phyloP scores from a whole-genome alignment of 2,329 filamentous ascomycete genomes.

The Pseudopithomyces maydicus region DNA sequence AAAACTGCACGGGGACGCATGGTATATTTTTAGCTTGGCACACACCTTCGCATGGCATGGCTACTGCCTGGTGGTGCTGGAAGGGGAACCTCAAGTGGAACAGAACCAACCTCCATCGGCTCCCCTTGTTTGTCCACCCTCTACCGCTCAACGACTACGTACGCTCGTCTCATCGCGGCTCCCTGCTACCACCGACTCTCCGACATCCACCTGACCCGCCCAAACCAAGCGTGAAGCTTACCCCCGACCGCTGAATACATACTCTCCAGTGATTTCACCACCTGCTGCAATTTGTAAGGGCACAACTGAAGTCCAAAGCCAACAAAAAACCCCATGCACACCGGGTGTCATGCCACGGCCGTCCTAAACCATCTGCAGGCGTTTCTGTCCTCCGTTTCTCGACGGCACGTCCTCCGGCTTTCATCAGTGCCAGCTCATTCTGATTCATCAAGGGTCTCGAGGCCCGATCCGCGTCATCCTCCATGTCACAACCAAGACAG shows the following conservation, averaged over 20 bases:
- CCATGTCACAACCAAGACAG: background rate
- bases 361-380: conserved; percentile 1
- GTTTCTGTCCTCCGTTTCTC: background rate
- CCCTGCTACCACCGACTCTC: conserved; percentile 3
- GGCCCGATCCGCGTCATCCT: background rate
- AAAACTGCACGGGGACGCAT: background rate
- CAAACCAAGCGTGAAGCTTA: background rate
- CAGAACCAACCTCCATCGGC: conserved; percentile 3
- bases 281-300: conserved; percentile 23
- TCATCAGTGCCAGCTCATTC: background rate
- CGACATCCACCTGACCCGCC: background rate
- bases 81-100: background rate
- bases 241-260: conserved; percentile 11
- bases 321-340: background rate
- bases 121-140: background rate
- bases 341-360: background rate
- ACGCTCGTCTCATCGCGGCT: conserved; percentile 6
- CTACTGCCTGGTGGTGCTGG: background rate
- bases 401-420: background rate
- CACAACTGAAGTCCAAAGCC: background rate
- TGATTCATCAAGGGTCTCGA: background rate
- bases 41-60: background rate
- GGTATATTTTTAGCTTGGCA: background rate
- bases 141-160: conserved; percentile 2
- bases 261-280: background rate